phyloP scores from a whole-genome alignment of 1,139 yeast species.

The Scheffersomyces quercinus region DNA sequence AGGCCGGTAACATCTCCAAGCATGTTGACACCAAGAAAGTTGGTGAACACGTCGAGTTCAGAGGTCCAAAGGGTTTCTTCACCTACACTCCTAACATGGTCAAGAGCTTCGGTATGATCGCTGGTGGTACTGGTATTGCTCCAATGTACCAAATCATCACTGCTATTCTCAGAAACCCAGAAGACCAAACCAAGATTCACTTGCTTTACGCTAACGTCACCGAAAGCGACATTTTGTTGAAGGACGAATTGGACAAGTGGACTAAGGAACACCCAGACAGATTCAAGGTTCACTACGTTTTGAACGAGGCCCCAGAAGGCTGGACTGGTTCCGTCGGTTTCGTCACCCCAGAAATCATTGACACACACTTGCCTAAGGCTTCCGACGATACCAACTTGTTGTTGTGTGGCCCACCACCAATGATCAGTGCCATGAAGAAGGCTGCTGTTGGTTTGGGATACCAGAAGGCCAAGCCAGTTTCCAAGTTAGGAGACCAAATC shows the following conservation, averaged over 20 bases:
- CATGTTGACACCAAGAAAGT: conserved; percentile 63
- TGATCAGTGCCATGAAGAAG: conserved; percentile 79
- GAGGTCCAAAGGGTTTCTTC: conserved; percentile 95
- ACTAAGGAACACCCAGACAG: conserved; percentile 61
- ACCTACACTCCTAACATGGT: conserved; percentile 82
- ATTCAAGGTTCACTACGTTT: conserved; percentile 67
- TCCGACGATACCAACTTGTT: conserved; percentile 67
- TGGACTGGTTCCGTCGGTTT: conserved; percentile 87
- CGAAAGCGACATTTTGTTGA: conserved; percentile 76
- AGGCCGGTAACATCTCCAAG: conserved; percentile 84
- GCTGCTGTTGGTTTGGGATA: conserved; percentile 78
- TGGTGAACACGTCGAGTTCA: conserved; percentile 48
- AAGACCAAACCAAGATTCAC: conserved; percentile 71
- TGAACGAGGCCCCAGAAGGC: conserved; percentile 71
- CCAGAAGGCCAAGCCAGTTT: conserved; percentile 85
- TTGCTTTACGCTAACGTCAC: conserved; percentile 79
- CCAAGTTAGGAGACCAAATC: conserved; percentile 90
- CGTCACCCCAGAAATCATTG: conserved; percentile 75
- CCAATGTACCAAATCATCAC: conserved; percentile 91
- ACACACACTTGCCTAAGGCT: conserved; percentile 65
- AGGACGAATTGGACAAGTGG: conserved; percentile 74
- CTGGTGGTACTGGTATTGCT: conserved; percentile 93
- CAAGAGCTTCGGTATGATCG: conserved; percentile 78
- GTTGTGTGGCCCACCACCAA: conserved; percentile 94
- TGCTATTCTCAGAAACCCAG: conserved; percentile 74